phyloP scores from a whole-genome alignment of 805 yeast species.

The Candida easanensis region DNA sequence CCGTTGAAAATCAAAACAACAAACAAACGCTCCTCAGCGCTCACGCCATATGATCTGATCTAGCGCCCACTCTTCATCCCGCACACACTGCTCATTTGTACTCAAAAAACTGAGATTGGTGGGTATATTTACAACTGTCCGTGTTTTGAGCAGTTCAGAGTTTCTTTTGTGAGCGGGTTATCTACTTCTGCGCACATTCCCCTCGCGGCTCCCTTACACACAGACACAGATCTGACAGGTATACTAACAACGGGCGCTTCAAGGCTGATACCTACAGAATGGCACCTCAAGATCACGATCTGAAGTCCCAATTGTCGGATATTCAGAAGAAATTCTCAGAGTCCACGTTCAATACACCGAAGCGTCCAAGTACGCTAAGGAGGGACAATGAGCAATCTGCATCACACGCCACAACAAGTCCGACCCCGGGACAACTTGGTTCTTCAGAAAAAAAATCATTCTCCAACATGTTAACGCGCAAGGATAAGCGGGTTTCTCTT shows the following conservation, averaged over 20 bases:
- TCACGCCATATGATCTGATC: too few relatives aligned
- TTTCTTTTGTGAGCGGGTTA: neutral
- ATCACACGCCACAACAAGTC: slow-evolving; percentile 2
- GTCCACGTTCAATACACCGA: slow-evolving; percentile 27
- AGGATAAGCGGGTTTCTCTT: slow-evolving; percentile 27
- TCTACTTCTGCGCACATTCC: neutral
- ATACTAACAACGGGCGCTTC: slow-evolving; percentile 7
- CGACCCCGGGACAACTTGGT: slow-evolving; percentile 4
- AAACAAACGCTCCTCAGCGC: neutral
- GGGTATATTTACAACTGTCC: too few relatives aligned
- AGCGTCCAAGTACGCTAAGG: slow-evolving; percentile 15
- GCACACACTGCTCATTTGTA: too few relatives aligned
- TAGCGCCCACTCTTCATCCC: too few relatives aligned
- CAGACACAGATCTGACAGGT: neutral
- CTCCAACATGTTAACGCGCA: slow-evolving; percentile 19
- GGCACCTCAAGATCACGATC: slow-evolving; percentile 30
- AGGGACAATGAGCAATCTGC: slow-evolving; percentile 11
- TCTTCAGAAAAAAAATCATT: slow-evolving; percentile 17
- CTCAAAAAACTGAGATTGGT: too few relatives aligned
- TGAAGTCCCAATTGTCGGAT: slow-evolving; percentile 41
- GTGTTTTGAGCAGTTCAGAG: neutral
- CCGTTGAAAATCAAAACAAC: slow-evolving; percentile 3
- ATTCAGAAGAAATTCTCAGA: slow-evolving; percentile 38
- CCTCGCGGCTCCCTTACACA: neutral
- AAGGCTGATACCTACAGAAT: slow-evolving; percentile 3